Conservation (phyloP, 371 early-diverging fungal genomes). For the Mortierella sp. region DNA sequence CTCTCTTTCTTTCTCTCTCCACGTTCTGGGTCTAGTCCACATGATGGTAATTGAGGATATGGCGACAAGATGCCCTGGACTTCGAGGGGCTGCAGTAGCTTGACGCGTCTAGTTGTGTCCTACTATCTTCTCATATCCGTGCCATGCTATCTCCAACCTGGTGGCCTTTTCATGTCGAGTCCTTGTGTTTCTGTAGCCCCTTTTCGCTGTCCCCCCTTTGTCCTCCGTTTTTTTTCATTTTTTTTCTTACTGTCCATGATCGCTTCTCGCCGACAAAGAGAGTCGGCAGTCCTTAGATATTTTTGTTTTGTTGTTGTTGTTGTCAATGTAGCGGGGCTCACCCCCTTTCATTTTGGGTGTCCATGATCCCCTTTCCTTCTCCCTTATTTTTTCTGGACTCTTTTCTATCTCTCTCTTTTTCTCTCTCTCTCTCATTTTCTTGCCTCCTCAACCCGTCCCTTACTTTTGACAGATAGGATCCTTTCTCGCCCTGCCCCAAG, state of each 20-base stretch:
- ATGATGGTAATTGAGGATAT: background rate
- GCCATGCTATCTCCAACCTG: too few relatives aligned
- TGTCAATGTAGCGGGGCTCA: background rate
- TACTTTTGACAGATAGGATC: background rate
- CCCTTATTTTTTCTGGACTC: background rate
- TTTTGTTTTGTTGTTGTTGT: background rate
- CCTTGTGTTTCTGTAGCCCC: too few relatives aligned
- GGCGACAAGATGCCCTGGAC: background rate
- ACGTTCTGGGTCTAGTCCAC: too few relatives aligned
- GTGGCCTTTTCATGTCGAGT: background rate
- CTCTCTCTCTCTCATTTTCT: background rate
- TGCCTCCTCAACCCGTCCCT: constrained; percentile 1
- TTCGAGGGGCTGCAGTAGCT: background rate
- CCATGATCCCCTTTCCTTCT: constrained; percentile 8
- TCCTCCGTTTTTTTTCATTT: background rate
- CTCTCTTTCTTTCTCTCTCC: too few relatives aligned
- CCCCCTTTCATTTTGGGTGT: constrained; percentile 7
- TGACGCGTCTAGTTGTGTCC: too few relatives aligned
- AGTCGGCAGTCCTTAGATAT: background rate
- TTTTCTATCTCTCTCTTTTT: background rate
- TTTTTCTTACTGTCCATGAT: background rate
- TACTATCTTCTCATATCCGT: too few relatives aligned
- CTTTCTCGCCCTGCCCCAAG: background rate
- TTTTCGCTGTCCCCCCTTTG: background rate
- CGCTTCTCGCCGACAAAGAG: background rate